phyloP scores from a whole-genome alignment of 306 rosid genomes.

The Crotalaria pallida region DNA sequence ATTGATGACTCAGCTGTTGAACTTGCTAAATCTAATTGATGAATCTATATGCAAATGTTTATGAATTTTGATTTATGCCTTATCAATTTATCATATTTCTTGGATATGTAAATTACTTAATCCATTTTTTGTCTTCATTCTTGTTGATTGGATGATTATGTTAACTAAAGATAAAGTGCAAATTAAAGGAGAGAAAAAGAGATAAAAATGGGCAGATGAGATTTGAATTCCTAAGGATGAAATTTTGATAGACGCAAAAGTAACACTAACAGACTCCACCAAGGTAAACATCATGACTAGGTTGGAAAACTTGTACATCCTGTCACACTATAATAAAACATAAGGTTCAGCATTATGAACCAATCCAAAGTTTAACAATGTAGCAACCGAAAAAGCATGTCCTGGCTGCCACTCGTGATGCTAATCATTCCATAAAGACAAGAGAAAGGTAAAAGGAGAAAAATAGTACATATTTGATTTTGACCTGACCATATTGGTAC shows the following conservation, averaged over 20 bases:
- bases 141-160: no score
- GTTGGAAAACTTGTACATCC: slow-evolving; percentile 2
- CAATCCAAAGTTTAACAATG: not conserved
- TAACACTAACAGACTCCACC: not conserved
- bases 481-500: not conserved
- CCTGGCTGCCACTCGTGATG: not conserved
- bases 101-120: not conserved
- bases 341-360: not conserved
- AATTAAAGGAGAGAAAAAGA: not conserved
- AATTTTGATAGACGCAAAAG: not conserved
- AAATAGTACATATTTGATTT: slow-evolving; percentile 6
- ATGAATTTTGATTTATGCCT: no score
- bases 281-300: not conserved
- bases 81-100: no score
- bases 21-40: not conserved
- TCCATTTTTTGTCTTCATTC: no score
- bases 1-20: no score
- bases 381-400: not conserved
- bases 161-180: not conserved
- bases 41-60: not conserved
- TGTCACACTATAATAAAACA: slow-evolving; percentile 12
- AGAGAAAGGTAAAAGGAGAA: not conserved
- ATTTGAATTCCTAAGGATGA: not conserved
- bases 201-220: not conserved
- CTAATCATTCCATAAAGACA: not conserved